Evolutionary conservation across 257 asterid species (phyloP).

Genomic region (Nicotiana tomentosiformis): DNA sequence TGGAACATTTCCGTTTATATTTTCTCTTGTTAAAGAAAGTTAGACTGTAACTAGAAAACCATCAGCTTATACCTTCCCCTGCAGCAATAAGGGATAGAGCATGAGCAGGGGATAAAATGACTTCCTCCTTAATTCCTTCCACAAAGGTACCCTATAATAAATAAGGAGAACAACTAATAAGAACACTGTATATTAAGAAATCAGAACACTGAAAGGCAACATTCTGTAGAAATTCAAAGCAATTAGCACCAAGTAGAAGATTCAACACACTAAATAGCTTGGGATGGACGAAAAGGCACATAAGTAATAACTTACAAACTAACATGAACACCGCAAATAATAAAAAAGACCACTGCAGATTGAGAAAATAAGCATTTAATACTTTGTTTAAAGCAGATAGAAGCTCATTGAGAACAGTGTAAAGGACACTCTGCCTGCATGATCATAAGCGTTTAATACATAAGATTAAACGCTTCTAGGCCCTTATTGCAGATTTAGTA

Average conservation of each 20-base stretch:
- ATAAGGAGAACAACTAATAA: background rate
- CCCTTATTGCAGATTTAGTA: background rate
- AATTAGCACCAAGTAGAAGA: background rate
- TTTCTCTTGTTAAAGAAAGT: background rate
- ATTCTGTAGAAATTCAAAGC: background rate
- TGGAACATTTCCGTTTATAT: background rate
- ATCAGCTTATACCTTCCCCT: slow-evolving; percentile 71
- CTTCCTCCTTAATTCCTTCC: slow-evolving; percentile 98
- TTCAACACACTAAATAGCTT: background rate
- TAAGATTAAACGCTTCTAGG: background rate
- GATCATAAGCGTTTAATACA: background rate
- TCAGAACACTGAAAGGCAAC: background rate
- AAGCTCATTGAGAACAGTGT: background rate
- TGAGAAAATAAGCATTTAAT: background rate
- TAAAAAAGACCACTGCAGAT: background rate
- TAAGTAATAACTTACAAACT: background rate
- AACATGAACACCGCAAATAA: background rate
- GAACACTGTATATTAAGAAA: slow-evolving; percentile 8
- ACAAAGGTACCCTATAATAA: slow-evolving; percentile 79
- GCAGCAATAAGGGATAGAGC: slow-evolving; percentile 99
- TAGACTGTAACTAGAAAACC: background rate
- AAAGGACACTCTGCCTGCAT: background rate
- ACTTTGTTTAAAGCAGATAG: background rate
- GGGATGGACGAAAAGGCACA: background rate
- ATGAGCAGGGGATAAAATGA: slow-evolving; percentile 95